These are phyloP conservation scores for Zymoseptoria passerinii DNA, from an alignment of 2,329 filamentous ascomycete genomes.

Conservation along the genomic window DNA sequence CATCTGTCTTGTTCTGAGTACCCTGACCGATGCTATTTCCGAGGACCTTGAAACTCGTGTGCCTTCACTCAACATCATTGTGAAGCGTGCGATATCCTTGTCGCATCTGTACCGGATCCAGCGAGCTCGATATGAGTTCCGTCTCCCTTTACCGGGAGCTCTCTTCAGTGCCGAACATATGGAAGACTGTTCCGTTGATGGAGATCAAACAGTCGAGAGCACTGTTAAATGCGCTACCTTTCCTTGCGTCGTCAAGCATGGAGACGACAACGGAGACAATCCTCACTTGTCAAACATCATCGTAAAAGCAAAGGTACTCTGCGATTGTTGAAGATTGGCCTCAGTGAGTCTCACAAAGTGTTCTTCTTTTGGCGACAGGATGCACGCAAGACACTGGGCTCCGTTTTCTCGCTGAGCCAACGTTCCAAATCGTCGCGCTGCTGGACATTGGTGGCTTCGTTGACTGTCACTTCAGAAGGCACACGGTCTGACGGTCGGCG, in stretches of 20 bases:
- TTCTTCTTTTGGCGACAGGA: background rate
- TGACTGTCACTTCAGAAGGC: background rate
- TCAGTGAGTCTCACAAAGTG: background rate
- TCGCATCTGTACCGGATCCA: slow-evolving; percentile 27
- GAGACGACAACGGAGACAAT: slow-evolving; percentile 56
- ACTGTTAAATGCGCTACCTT: slow-evolving; percentile 57
- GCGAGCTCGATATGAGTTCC: slow-evolving; percentile 26
- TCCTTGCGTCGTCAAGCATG: slow-evolving; percentile 55
- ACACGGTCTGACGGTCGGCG: slow-evolving; percentile 12
- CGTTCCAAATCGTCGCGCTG: background rate
- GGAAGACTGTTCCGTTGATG: slow-evolving; percentile 56
- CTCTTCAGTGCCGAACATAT: slow-evolving; percentile 51
- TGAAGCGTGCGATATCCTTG: slow-evolving; percentile 22
- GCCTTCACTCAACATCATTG: slow-evolving; percentile 20
- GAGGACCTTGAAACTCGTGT: slow-evolving; percentile 15
- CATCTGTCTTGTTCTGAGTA: slow-evolving; percentile 20
- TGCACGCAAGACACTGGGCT: slow-evolving; percentile 1
- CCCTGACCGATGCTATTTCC: slow-evolving; percentile 17
- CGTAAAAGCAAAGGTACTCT: slow-evolving; percentile 58
- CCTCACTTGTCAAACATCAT: slow-evolving; percentile 56
- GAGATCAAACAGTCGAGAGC: slow-evolving; percentile 48
- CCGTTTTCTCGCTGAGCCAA: slow-evolving; percentile 1
- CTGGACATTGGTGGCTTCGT: background rate
- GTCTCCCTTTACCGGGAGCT: slow-evolving; percentile 18
- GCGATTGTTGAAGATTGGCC: slow-evolving; percentile 21